Evolutionary conservation across 2,329 filamentous ascomycete species (phyloP), one percentile per base, ranked within the genome.

Genomic region (Pseudogymnoascus sp.): DNA sequence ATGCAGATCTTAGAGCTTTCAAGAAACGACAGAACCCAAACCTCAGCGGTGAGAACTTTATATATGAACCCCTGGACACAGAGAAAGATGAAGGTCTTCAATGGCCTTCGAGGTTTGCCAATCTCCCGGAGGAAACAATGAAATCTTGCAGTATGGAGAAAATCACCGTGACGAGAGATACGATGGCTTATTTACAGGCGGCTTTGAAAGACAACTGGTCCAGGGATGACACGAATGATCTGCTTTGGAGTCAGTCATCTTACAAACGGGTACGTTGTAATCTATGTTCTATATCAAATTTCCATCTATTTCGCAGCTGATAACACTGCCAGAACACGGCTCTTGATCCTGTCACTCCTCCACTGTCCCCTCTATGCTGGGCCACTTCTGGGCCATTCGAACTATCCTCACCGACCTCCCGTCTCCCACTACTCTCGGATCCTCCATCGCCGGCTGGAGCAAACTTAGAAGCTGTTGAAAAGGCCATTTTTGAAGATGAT

Each of bases 301-400:
- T n/a, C n/a, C n/a, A n/a, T n/a, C n/a, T n/a, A n/a, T n/a, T n/a
- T n/a, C n/a, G n/a, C n/a, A n/a, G n/a, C 50, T 21, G 21, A 47
- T 33, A 8, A 54, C 10, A 37, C 13, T 26, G 2, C 1, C 35
- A 71, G 70, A 67, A 64, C 37, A 61, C 35, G 26, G 61, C 36
- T 8, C 57, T 66, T 11, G 66, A 68, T 29, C 66, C 65, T 36
- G 61, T 73, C 5, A 71, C 71, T 13, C 71, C 71, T 26, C 71
- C 68, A 5, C 61, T 73, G 4, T 67, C 69, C 4, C 70, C 71
- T 1, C 50, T 64, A 15, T 8, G 6, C 21, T 47, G 63, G 15
- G 15, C 36, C 15, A 47, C 63, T 13, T 29, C 37, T 2, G 29
- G 62, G 15, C 63, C 63, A n/a, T 70, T 66, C 61, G 66, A 69